A percentile compares a stretch with the other conserved stretches of the same genome.
Evolutionary conservation across 768 basidiomycete genomes (phyloP).

Genomic region (Collybiopsis luxurians): DNA sequence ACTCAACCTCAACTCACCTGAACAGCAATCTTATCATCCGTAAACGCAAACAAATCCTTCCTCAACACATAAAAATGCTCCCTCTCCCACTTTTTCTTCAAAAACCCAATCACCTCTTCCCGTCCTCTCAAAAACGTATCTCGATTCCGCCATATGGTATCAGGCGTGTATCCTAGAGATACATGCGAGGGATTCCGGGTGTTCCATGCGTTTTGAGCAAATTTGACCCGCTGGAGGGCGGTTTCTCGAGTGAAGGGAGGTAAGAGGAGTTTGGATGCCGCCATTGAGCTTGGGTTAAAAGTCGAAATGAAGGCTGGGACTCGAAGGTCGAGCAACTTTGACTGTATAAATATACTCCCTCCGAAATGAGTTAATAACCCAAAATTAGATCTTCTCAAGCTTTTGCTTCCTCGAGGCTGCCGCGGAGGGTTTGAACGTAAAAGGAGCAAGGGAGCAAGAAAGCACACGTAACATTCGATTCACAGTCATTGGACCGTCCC

Average conservation of each 20-base stretch:
- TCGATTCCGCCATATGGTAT: constrained; percentile 57
- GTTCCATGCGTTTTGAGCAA: constrained; percentile 52
- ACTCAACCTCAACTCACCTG: constrained; percentile 31
- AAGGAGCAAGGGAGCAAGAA: too few species aligned
- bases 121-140: constrained; percentile 45
- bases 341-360: too few species aligned
- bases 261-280: not conserved
- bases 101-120: constrained; percentile 41
- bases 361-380: too few species aligned
- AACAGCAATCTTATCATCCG: constrained; percentile 52
- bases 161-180: constrained; percentile 47
- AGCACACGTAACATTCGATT: too few species aligned
- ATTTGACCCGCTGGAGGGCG: constrained; percentile 43
- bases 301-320: too few species aligned
- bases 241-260: constrained; percentile 26
- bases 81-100: constrained; percentile 49
- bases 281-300: too few species aligned
- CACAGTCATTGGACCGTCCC: too few species aligned
- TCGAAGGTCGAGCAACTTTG: too few species aligned
- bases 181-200: constrained; percentile 33
- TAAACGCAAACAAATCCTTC: constrained; percentile 55
- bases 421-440: too few species aligned
- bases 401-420: too few species aligned
- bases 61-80: constrained; percentile 49
- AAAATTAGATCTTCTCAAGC: too few species aligned